Conservation (phyloP, 495 filamentous ascomycete species). For the Beverwykella pulmonaria region DNA sequence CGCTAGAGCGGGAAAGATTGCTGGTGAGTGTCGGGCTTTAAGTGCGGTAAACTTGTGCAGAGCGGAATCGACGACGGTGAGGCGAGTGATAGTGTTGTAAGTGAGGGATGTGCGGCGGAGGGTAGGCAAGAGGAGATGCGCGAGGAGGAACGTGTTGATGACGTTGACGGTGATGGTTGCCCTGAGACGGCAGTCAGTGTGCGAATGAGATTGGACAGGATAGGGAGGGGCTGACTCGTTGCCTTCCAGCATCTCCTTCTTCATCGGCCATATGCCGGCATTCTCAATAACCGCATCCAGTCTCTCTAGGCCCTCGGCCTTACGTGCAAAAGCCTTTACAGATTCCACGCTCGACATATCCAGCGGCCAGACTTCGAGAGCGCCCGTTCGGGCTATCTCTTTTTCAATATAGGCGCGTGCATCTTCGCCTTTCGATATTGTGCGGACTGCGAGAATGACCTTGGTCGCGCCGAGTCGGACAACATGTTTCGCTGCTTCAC, state of each 20-base stretch:
- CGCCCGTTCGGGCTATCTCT: slow-evolving; percentile 43
- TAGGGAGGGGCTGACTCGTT: slow-evolving; percentile 59
- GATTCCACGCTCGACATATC: slow-evolving; percentile 58
- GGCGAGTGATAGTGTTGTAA: neutral
- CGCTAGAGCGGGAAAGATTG: neutral
- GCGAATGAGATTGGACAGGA: slow-evolving; percentile 53
- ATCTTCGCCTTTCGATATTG: slow-evolving; percentile 49
- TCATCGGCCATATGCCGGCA: slow-evolving; percentile 48
- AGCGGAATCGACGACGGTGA: neutral
- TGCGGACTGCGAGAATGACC: slow-evolving; percentile 46
- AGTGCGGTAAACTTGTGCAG: neutral
- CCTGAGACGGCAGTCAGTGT: slow-evolving; percentile 47
- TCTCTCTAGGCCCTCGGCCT: slow-evolving; percentile 45
- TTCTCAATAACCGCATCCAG: slow-evolving; percentile 54
- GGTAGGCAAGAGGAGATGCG: neutral
- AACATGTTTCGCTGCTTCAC: slow-evolving; percentile 44
- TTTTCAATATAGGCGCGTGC: slow-evolving; percentile 52
- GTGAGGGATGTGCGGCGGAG: neutral
- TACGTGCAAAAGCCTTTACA: slow-evolving; percentile 53
- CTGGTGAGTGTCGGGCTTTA: neutral
- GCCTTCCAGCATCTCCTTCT: slow-evolving; percentile 44
- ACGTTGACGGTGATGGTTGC: slow-evolving; percentile 21
- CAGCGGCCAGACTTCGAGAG: slow-evolving; percentile 56
- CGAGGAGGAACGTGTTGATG: neutral
- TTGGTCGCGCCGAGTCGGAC: slow-evolving; percentile 41